Evolutionary conservation across 805 yeast species (phyloP).

Genomic region (Yarrowia sp.): DNA sequence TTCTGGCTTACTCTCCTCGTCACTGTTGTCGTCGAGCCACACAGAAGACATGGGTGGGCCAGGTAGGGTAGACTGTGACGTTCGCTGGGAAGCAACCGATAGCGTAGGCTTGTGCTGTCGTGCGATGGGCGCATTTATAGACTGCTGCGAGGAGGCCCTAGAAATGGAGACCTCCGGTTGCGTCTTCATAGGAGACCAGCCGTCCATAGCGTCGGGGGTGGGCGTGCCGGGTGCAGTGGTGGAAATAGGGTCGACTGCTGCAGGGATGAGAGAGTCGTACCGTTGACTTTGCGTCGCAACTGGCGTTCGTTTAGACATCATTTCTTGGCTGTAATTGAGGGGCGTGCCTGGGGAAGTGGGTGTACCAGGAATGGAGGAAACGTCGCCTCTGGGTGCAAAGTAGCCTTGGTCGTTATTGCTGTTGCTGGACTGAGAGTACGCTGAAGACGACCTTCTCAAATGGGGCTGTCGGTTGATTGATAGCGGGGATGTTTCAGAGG

Average conservation of each 20-base stretch:
- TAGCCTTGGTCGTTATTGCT: constrained; percentile 5
- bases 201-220: neutral
- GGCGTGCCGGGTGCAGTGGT: neutral
- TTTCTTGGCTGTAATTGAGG: constrained; percentile 15
- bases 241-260: neutral
- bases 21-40: constrained; percentile 20
- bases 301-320: constrained; percentile 9
- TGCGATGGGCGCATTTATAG: neutral
- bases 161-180: constrained; percentile 4
- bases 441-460: constrained; percentile 3
- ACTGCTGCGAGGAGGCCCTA: neutral
- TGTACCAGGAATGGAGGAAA: constrained; percentile 2
- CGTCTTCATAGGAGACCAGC: constrained; percentile 1
- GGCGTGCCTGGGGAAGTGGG: constrained; percentile 14
- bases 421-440: neutral
- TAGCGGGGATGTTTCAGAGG: constrained; percentile 19
- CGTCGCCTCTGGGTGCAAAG: constrained; percentile 1
- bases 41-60: constrained; percentile 12
- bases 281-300: neutral
- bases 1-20: constrained; percentile 10
- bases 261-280: constrained; percentile 17
- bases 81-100: neutral
- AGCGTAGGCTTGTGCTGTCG: neutral
- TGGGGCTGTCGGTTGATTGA: constrained; percentile 13
- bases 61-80: neutral